phyloP scores from a whole-genome alignment of 2,329 filamentous ascomycete species.

The Hymenoscyphus linearis region DNA sequence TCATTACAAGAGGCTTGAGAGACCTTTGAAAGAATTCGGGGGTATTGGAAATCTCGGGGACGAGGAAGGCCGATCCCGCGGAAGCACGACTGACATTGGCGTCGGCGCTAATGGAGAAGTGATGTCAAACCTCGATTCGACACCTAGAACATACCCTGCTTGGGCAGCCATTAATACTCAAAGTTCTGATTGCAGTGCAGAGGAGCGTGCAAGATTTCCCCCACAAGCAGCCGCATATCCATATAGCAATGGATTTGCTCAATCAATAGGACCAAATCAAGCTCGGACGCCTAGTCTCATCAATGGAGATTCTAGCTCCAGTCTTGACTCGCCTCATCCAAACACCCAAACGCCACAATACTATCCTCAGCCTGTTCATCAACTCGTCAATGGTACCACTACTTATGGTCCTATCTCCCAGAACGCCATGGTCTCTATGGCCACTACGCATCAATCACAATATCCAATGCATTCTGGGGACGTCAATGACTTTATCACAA shows the following conservation, averaged over 20 bases:
- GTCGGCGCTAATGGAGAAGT: conserved; percentile 24
- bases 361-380: neutral
- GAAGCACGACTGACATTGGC: conserved; percentile 27
- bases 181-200: conserved; percentile 12
- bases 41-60: conserved; percentile 20
- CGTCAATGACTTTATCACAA: neutral
- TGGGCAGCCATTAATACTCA: conserved; percentile 29
- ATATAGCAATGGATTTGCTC: conserved; percentile 11
- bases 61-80: conserved; percentile 23
- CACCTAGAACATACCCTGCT: conserved; percentile 17
- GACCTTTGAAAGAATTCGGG: conserved; percentile 50
- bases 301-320: conserved; percentile 25
- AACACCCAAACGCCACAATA: conserved; percentile 14
- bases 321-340: conserved; percentile 25
- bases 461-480: neutral
- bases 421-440: neutral
- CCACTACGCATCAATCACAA: neutral
- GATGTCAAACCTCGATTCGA: conserved; percentile 29
- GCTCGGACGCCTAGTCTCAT: conserved; percentile 23
- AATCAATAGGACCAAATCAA: conserved; percentile 23
- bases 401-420: neutral
- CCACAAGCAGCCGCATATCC: conserved; percentile 14
- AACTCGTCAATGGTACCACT: neutral
- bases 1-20: conserved; percentile 47
- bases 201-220: conserved; percentile 22